phyloP scores from a whole-genome alignment of 495 filamentous ascomycete genomes.

The Haplographium delicatum region DNA sequence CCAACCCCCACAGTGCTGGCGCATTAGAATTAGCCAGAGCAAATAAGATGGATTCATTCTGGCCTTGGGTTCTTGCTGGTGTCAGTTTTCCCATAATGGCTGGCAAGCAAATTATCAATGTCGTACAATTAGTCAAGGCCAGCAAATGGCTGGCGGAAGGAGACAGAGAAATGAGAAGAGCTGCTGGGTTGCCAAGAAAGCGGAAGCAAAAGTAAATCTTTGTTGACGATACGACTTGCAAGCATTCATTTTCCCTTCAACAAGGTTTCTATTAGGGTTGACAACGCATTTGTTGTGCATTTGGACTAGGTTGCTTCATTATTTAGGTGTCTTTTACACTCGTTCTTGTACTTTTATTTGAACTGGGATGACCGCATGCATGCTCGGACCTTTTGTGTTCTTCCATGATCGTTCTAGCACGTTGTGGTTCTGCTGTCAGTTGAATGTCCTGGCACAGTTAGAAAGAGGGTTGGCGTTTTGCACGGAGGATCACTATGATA shows the following conservation, averaged over 20 bases:
- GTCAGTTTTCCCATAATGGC: slow-evolving; percentile 81
- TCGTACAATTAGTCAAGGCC: slow-evolving; percentile 91
- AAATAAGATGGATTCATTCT: slow-evolving; percentile 80
- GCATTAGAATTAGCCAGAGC: slow-evolving; percentile 85
- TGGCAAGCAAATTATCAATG: slow-evolving; percentile 88
- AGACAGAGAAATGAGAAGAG: slow-evolving; percentile 56
- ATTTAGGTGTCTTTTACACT: not conserved
- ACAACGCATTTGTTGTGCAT: not conserved
- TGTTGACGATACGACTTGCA: too few species aligned
- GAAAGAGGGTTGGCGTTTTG: slow-evolving; percentile 15
- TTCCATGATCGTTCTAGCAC: slow-evolving; percentile 1
- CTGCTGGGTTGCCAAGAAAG: slow-evolving; percentile 43
- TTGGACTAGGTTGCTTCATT: not conserved
- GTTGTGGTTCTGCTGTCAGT: slow-evolving; percentile 10
- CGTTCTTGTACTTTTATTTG: slow-evolving; percentile 10
- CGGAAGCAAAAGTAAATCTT: slow-evolving; percentile 25
- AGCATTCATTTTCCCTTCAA: too few species aligned
- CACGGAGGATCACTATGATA: slow-evolving; percentile 4
- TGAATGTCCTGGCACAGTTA: too few species aligned
- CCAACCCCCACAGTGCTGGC: slow-evolving; percentile 82
- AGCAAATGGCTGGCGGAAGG: slow-evolving; percentile 89
- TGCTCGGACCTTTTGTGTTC: slow-evolving; percentile 1
- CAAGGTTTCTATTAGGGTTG: not conserved
- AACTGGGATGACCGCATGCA: not conserved
- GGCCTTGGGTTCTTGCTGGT: slow-evolving; percentile 84